Evolutionary conservation across 805 yeast species (phyloP).

Genomic region (Candida koratica): DNA sequence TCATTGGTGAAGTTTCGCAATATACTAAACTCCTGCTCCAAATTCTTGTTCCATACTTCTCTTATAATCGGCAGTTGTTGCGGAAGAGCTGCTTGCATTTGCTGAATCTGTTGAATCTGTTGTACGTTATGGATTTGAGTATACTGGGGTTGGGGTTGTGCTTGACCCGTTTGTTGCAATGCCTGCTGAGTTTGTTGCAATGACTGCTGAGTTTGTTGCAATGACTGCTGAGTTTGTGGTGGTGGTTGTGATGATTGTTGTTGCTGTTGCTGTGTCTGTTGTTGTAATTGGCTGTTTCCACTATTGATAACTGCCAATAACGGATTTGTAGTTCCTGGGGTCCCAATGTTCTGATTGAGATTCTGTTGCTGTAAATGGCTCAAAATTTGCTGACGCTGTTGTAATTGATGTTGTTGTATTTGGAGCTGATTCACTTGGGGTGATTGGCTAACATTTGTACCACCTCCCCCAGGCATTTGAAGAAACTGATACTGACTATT

Average conservation of each 20-base stretch:
- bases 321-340: constrained; percentile 26
- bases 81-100: constrained; percentile 5
- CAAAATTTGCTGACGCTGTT: constrained; percentile 24
- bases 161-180: constrained; percentile 15
- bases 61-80: constrained; percentile 47
- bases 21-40: constrained; percentile 61
- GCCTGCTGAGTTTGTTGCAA: constrained; percentile 22
- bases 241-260: constrained; percentile 23
- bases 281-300: constrained; percentile 15
- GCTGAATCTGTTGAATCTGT: constrained; percentile 18
- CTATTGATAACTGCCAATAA: constrained; percentile 36
- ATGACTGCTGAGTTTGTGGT: constrained; percentile 20
- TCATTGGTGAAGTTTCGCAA: constrained; percentile 56
- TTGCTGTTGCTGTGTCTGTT: constrained; percentile 15
- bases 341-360: constrained; percentile 13
- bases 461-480: constrained; percentile 23
- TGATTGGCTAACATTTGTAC: constrained; percentile 22
- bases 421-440: constrained; percentile 32
- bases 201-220: constrained; percentile 15
- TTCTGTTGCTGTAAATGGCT: constrained; percentile 26
- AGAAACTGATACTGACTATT: constrained; percentile 42
- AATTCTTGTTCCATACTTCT: constrained; percentile 72
- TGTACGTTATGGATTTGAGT: constrained; percentile 16
- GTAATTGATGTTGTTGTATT: constrained; percentile 24
- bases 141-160: constrained; percentile 14